A percentile compares a stretch with the other conserved stretches of the same genome.
Evolutionary conservation across 768 basidiomycete species (phyloP).

Genomic region (Bullera alba): DNA sequence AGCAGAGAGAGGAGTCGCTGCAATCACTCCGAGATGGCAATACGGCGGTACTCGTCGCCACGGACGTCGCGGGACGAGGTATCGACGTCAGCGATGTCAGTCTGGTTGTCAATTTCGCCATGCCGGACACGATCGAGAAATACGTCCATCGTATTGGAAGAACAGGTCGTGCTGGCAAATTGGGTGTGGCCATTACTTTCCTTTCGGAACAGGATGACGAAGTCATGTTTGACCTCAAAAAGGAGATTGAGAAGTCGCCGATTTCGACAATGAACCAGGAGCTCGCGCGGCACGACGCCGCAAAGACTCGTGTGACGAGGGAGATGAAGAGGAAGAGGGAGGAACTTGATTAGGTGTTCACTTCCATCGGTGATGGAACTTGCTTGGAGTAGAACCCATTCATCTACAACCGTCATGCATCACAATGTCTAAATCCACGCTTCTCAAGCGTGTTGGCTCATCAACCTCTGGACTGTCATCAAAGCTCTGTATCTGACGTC

Average conservation of each 20-base stretch:
- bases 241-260: conserved; percentile 91
- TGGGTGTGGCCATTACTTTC: conserved; percentile 90
- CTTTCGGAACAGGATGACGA: conserved; percentile 90
- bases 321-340: conserved; percentile 66
- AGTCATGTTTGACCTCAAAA: conserved; percentile 93
- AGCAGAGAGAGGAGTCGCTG: conserved; percentile 88
- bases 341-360: not conserved
- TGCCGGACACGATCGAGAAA: conserved; percentile 91
- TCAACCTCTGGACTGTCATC: conserved; percentile 79
- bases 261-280: conserved; percentile 83
- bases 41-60: conserved; percentile 84
- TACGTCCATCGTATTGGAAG: conserved; percentile 91
- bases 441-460: conserved; percentile 57
- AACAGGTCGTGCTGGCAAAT: conserved; percentile 95
- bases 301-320: conserved; percentile 79
- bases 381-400: too few relatives aligned
- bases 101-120: conserved; percentile 94
- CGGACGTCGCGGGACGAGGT: conserved; percentile 95
- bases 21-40: conserved; percentile 79
- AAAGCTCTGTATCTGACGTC: conserved; percentile 91
- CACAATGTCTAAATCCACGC: not conserved
- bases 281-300: conserved; percentile 82
- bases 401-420: not conserved
- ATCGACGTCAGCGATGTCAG: conserved; percentile 93
- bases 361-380: not conserved